Evolutionary conservation across 164 flowering plant species (phyloP), one percentile per base, ranked within the genome.

Genomic region (Vitis riparia): DNA sequence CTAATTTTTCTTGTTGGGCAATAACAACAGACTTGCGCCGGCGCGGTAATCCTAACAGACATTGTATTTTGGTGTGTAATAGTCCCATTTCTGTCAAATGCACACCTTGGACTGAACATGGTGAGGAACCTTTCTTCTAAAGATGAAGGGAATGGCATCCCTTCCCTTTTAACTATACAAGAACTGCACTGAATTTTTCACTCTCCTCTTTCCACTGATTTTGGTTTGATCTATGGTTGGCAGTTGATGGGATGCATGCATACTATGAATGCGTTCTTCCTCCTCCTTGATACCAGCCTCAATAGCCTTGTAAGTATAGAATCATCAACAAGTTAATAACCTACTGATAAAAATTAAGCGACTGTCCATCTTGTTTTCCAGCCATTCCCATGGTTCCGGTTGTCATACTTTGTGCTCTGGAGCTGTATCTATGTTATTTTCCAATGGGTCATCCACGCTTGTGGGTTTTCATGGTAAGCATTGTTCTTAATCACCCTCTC

Each of bases 41-140:
- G 97, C 50, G 97, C 97, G 64, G 88, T 82, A 32, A 47, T 94
- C 73, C 83, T 91, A 17, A 92, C 97, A 51, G 98, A 94, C 75
- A 62, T 92, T 19, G 91, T 94, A 12, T 92, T 92, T 77, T 94
- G 98, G 98, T 69, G 83, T 68, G 56, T 94, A 15, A 76, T 89
- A 14, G 81, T 91, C 62, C 97, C 97, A 52, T 87, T 91, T 75
- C 68, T 79, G 60, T 55, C 82, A 29, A 72, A 71, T 51, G 77
- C 75, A 8, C 76, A 73, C 49, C 83, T 88, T 59, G 70, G 69
- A 49, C 79, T 92, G 48, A 82, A 81, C 68, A 63, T 75, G 83
- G 97, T 88, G 70, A 80, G 86, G 15, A 37, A 37, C 5, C 44
- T 37, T 37, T 37, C 44, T 37, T 37, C 44, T 37, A 37, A 37